Conservation (phyloP, 352 stramenopile genomes). For the Globisporangium nagaii region DNA sequence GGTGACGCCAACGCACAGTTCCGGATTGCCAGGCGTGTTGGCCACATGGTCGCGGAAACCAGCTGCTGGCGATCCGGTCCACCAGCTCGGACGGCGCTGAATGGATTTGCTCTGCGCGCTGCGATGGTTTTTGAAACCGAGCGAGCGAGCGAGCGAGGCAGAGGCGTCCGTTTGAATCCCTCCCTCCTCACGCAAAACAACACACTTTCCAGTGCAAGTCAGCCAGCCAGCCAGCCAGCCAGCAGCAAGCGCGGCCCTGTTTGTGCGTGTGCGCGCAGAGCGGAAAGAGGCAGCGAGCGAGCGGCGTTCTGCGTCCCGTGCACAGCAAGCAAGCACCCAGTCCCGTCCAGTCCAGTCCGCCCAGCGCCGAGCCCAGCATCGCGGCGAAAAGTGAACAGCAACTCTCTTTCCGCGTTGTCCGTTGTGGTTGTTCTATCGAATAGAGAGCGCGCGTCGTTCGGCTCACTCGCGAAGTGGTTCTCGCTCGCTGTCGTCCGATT, state of each 20-base stretch:
- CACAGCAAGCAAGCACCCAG: background rate
- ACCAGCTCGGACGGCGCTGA: constrained; percentile 15
- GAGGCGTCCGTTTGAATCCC: no score
- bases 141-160: background rate
- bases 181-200: background rate
- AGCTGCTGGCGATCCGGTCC: constrained; percentile 3
- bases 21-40: background rate
- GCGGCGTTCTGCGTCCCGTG: background rate
- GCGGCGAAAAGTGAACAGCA: no score
- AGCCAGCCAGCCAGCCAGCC: no score
- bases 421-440: constrained; percentile 6
- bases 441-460: background rate
- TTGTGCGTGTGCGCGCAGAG: background rate
- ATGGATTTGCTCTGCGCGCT: constrained; percentile 15
- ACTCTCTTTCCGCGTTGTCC: constrained; percentile 1
- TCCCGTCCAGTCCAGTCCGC: background rate
- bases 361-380: no score
- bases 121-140: constrained; percentile 4
- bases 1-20: background rate
- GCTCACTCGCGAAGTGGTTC: constrained; percentile 4
- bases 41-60: background rate
- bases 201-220: background rate
- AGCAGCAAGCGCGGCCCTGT: background rate
- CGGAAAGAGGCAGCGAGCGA: background rate
- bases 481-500: constrained; percentile 5